phyloP scores from a whole-genome alignment of 2,329 filamentous ascomycete genomes.

The Pseudopyricularia cyperi region DNA sequence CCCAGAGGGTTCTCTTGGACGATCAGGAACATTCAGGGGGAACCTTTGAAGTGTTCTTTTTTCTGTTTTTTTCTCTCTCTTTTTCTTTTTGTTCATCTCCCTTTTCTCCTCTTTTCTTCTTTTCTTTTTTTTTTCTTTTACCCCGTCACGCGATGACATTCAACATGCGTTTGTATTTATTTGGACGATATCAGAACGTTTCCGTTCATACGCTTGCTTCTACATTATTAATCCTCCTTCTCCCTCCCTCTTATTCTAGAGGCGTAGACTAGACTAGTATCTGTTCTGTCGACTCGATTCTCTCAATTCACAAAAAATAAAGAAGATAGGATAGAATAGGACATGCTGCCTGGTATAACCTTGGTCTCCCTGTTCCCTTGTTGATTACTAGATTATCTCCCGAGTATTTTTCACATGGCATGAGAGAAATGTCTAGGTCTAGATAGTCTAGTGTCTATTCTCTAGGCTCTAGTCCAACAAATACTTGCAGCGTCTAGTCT shows the following conservation, averaged over 20 bases:
- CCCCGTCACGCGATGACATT: conserved; percentile 8
- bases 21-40: not conserved
- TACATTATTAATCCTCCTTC: not conserved
- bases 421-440: no score
- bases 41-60: not conserved
- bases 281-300: no score
- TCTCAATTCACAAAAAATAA: not conserved
- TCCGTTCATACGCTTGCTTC: not conserved
- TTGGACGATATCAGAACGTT: not conserved
- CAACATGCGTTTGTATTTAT: conserved; percentile 3
- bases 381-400: no score
- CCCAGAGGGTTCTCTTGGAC: not conserved
- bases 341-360: no score
- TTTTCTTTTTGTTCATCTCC: not conserved
- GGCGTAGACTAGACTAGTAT: no score
- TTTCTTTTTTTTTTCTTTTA: not conserved
- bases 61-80: not conserved
- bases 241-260: no score
- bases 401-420: no score
- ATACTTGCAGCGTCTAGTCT: no score
- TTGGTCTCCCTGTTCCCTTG: no score
- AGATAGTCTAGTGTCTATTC: no score
- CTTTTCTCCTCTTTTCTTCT: not conserved
- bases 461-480: no score
- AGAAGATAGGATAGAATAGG: no score